Percentiles rank a stretch among this genome's conserved stretches.
Conservation (phyloP, 805 yeast genomes). For the Monosporozyma siamensis region DNA sequence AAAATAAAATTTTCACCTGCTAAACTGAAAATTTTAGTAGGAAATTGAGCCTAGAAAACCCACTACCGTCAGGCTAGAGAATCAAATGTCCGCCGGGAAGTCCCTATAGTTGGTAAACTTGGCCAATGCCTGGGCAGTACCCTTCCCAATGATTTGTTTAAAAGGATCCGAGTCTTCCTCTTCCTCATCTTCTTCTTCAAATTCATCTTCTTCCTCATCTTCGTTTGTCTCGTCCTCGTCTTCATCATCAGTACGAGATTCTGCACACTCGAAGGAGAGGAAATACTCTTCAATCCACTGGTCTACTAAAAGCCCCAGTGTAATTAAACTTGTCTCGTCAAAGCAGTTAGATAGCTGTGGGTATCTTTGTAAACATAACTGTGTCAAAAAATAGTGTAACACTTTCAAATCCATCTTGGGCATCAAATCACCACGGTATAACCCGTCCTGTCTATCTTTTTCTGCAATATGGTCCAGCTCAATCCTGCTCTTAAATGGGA, state of each 20-base stretch:
- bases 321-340: slow-evolving; percentile 32
- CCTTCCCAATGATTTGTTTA: slow-evolving; percentile 8
- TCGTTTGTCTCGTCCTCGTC: slow-evolving; percentile 6
- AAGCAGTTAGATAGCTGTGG: slow-evolving; percentile 23
- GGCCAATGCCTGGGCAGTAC: slow-evolving; percentile 17
- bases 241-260: slow-evolving; percentile 1
- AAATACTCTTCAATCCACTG: slow-evolving; percentile 31
- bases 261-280: slow-evolving; percentile 3
- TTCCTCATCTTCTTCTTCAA: background rate
- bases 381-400: slow-evolving; percentile 31
- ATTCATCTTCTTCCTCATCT: background rate
- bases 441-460: slow-evolving; percentile 17
- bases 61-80: too few relatives aligned
- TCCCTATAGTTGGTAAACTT: slow-evolving; percentile 20
- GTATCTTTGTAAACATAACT: slow-evolving; percentile 22
- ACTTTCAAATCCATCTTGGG: slow-evolving; percentile 29
- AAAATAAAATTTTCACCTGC: background rate
- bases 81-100: slow-evolving; percentile 21
- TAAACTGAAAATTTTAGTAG: background rate
- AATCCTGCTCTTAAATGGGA: slow-evolving; percentile 27
- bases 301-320: slow-evolving; percentile 32
- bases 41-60: too few relatives aligned
- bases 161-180: background rate
- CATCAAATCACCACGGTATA: slow-evolving; percentile 21
- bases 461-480: slow-evolving; percentile 20